These are phyloP conservation scores for Paramyrothecium roridum DNA, from an alignment of 2,329 filamentous ascomycete species.

Conservation along the genomic window DNA sequence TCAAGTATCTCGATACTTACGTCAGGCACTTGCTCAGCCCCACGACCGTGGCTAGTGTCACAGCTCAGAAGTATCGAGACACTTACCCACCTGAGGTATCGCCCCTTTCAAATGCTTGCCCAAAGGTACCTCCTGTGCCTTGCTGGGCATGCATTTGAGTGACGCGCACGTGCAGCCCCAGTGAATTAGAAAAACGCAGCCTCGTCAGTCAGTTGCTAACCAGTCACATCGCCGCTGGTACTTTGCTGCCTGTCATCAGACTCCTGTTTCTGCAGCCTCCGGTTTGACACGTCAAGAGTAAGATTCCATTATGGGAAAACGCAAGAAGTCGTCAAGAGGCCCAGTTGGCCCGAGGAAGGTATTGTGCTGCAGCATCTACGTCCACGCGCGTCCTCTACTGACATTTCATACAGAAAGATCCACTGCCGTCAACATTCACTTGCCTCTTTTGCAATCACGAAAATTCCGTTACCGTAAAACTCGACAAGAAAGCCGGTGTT, in stretches of 20 bases:
- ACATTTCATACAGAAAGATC: conserved; percentile 56
- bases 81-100: too few species aligned
- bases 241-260: too few species aligned
- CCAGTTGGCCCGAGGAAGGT: conserved; percentile 82
- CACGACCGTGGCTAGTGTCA: too few species aligned
- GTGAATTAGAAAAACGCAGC: neutral
- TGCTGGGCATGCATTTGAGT: too few species aligned
- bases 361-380: conserved; percentile 17
- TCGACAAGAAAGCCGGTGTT: conserved; percentile 89
- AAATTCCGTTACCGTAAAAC: conserved; percentile 82
- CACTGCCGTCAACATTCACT: conserved; percentile 79
- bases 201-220: neutral
- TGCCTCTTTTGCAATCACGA: conserved; percentile 99
- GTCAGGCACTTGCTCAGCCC: too few species aligned
- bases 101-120: too few species aligned
- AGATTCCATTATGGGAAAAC: conserved; percentile 68
- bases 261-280: neutral
- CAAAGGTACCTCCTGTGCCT: too few species aligned
- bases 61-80: too few species aligned
- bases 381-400: conserved; percentile 9
- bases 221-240: too few species aligned
- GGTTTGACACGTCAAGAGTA: neutral
- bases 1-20: too few species aligned
- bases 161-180: neutral
- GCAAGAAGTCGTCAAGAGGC: conserved; percentile 80